phyloP scores from a whole-genome alignment of 2,329 filamentous ascomycete species.

The Diaporthe humulicola region DNA sequence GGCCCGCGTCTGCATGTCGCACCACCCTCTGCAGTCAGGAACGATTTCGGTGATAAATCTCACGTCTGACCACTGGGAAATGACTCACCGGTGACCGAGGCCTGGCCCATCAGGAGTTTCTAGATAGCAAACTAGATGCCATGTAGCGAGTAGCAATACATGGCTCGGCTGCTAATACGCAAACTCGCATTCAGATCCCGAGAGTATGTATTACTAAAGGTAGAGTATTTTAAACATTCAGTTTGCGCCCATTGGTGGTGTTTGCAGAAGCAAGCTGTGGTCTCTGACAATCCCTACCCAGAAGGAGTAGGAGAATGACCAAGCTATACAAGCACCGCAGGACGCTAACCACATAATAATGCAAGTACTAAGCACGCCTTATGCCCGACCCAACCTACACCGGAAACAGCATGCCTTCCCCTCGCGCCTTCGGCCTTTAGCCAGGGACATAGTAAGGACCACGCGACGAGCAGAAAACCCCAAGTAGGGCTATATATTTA shows the following conservation, averaged over 20 bases:
- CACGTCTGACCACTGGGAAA: not conserved
- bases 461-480: not conserved
- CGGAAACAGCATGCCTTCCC: not conserved
- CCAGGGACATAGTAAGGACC: not conserved
- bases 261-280: not conserved
- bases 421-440: constrained; percentile 32
- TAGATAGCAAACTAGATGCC: not conserved
- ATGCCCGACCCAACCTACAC: constrained; percentile 17
- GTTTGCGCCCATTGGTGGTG: not conserved
- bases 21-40: not conserved
- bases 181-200: not conserved
- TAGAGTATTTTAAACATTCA: not conserved
- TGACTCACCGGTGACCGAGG: not conserved
- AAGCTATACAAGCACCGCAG: not conserved
- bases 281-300: constrained; percentile 8
- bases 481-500: not conserved
- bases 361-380: constrained; percentile 1
- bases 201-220: no score
- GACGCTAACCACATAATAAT: constrained; percentile 3
- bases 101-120: not conserved
- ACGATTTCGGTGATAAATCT: not conserved
- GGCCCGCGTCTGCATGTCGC: no score
- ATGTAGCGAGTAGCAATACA: not conserved
- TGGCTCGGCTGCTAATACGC: not conserved
- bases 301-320: not conserved